Base-by-base conservation (phyloP, 768 basidiomycete species). In the Pleurotus tuoliensis region DNA sequence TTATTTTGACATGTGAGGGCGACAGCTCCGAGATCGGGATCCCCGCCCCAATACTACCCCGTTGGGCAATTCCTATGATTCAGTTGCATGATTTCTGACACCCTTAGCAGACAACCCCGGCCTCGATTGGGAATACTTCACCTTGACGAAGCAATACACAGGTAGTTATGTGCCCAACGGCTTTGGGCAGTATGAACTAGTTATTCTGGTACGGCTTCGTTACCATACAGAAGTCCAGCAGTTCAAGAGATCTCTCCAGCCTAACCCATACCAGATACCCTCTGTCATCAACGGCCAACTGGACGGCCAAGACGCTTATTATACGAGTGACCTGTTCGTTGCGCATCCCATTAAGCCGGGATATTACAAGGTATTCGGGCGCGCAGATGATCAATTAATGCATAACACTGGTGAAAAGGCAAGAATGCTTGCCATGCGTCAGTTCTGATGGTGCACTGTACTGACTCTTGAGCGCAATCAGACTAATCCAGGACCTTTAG, bases 291-390 rank as follows among this genome's bases (percentile, higher is more conserved):
- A 81, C 59, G 49, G 67, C 8, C 60, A 67, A 47, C 49, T 75
- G 1, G 61, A 71, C 1, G 80, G 77, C 2, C 59, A 62, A 15
- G 64, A 67, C 18, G 77, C 72, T 9, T 80, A 77, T 46, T 67
- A 75, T 1, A 79, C 78, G 1, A 63, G 68, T 0, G 81, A 81
- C 61, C 44, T 81, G 2, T 65, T 82, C 13, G 56, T 69, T 0
- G 70, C 73, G 24, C 81, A 82, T 60, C 77, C 81, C 0, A 72
- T 70, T 0, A 73, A 70, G 25, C 56, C 71, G 4, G 67, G 73
- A 1, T 41, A 71, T 13, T 83, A 68, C 70, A 72, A 61, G 51
- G 62, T 82, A 41, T 62, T 60, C 38, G 76, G 76, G 6, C 60
- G 76, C 7, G 60, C 58, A 3, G 76, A 78, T 55, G 76, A 77